These are phyloP conservation scores for Spiraea crenata DNA, from an alignment of 331 rosid species.

Conservation along the genomic window DNA sequence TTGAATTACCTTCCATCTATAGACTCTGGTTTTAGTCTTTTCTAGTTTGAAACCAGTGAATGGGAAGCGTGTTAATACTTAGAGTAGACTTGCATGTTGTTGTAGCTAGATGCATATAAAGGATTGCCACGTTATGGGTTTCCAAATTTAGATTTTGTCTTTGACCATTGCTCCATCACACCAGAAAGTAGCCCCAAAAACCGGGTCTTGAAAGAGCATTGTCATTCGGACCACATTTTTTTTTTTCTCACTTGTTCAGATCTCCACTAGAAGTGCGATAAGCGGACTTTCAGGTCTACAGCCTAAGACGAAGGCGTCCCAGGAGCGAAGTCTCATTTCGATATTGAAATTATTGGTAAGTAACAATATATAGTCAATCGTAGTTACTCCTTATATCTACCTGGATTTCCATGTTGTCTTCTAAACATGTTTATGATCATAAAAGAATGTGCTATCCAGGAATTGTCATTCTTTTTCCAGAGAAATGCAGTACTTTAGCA, in stretches of 20 bases:
- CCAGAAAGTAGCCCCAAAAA: not conserved
- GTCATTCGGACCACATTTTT: not conserved
- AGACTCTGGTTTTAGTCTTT: not conserved
- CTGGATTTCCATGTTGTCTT: too few species aligned
- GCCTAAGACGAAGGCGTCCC: not conserved
- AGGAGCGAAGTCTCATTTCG: not conserved
- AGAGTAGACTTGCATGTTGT: not conserved
- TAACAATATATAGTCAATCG: too few species aligned
- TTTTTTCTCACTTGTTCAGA: not conserved
- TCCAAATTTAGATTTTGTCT: conserved; percentile 3
- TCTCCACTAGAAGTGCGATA: not conserved
- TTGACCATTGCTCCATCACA: not conserved
- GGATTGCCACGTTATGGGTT: not conserved
- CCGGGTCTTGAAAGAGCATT: not conserved
- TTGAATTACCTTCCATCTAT: not conserved
- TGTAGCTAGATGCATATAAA: not conserved
- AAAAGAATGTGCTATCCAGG: too few species aligned
- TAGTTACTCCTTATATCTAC: too few species aligned
- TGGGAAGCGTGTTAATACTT: not conserved
- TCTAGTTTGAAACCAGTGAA: not conserved
- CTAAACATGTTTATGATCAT: too few species aligned
- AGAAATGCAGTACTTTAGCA: too few species aligned
- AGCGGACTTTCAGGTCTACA: not conserved
- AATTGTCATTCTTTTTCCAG: too few species aligned
- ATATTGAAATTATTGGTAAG: not conserved